Percentiles rank a stretch among this genome's conserved stretches.
Conservation (phyloP, 1,284 basidiomycete genomes). For the Ceratobasidium sp. region DNA sequence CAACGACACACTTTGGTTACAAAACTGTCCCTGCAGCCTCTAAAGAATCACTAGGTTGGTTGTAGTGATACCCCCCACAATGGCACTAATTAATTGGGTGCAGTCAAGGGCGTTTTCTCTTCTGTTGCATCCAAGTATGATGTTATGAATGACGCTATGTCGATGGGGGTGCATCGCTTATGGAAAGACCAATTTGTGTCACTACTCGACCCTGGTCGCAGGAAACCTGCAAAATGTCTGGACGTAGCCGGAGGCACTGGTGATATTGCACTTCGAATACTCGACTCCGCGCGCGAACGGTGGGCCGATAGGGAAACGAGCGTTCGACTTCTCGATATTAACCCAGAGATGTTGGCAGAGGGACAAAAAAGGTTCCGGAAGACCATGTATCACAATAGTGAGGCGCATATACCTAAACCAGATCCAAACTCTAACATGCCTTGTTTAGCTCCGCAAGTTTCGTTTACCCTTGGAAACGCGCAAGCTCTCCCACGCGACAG, state of each 20-base stretch:
- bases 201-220: constrained; percentile 81
- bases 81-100: neutral
- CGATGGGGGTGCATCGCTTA: constrained; percentile 93
- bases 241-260: constrained; percentile 99
- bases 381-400: constrained; percentile 97
- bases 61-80: neutral
- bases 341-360: constrained; percentile 94
- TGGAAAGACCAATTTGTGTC: constrained; percentile 98
- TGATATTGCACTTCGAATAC: constrained; percentile 94
- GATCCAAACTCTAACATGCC: constrained; percentile 40
- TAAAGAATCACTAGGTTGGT: constrained; percentile 24
- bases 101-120: constrained; percentile 92
- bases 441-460: constrained; percentile 86
- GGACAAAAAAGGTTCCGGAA: constrained; percentile 92
- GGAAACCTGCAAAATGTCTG: constrained; percentile 77
- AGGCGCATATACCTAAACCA: constrained; percentile 56
- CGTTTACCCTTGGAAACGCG: constrained; percentile 95
- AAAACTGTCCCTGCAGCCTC: constrained; percentile 71
- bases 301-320: constrained; percentile 90
- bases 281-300: constrained; percentile 91
- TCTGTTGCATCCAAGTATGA: constrained; percentile 98
- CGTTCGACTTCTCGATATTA: constrained; percentile 96
- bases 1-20: constrained; percentile 93
- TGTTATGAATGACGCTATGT: constrained; percentile 99
- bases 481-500: constrained; percentile 78